Evolutionary conservation across 2,329 filamentous ascomycete genomes (phyloP).

Genomic region (Cercospora berteroae): DNA sequence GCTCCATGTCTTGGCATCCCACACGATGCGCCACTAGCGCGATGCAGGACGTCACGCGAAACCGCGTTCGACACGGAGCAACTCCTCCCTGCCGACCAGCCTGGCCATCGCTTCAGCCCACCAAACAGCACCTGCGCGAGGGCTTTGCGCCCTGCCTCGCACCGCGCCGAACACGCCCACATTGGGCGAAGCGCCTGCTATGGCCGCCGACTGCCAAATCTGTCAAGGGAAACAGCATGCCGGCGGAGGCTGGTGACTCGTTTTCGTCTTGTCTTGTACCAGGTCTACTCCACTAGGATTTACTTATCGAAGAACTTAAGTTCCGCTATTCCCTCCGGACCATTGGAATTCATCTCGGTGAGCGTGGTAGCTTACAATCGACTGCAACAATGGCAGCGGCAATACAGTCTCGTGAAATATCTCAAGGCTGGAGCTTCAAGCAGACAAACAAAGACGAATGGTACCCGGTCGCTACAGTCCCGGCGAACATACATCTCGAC

Average conservation of each 20-base stretch:
- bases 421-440: slow-evolving; percentile 48
- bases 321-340: background rate
- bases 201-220: slow-evolving; percentile 6
- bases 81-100: slow-evolving; percentile 1
- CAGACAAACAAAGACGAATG: slow-evolving; percentile 44
- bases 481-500: slow-evolving; percentile 51
- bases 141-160: background rate
- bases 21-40: background rate
- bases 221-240: slow-evolving; percentile 16
- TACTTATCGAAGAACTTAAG: background rate
- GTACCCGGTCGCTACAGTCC: slow-evolving; percentile 46
- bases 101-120: background rate
- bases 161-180: background rate
- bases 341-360: background rate
- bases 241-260: background rate
- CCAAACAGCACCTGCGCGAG: background rate
- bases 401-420: slow-evolving; percentile 35
- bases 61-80: slow-evolving; percentile 15
- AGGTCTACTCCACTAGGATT: background rate
- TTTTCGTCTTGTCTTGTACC: background rate
- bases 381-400: slow-evolving; percentile 18
- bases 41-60: background rate
- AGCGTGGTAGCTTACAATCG: background rate
- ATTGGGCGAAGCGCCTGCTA: background rate
- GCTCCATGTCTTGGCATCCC: background rate